Conservation (phyloP, 495 filamentous ascomycete genomes). For the Penicillium tannophilum region DNA sequence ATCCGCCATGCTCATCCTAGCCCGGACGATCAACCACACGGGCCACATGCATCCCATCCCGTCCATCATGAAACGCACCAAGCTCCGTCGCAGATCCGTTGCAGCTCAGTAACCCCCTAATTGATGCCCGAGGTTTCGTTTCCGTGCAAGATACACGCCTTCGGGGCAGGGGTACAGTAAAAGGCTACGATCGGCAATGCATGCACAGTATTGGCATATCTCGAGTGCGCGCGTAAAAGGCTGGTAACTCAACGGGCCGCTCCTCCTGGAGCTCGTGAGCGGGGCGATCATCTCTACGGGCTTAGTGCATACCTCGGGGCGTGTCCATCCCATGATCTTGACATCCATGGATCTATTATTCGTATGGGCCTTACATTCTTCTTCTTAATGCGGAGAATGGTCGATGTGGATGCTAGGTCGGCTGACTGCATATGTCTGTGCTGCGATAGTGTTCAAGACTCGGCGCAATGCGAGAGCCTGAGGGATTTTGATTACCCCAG, state of each 20-base stretch:
- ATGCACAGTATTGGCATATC: conserved; percentile 1
- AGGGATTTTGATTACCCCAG: not conserved
- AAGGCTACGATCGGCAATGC: conserved; percentile 12
- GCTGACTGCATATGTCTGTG: conserved; percentile 6
- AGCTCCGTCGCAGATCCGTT: conserved; percentile 27
- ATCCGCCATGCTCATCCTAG: conserved; percentile 2
- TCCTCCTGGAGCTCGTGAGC: conserved; percentile 9
- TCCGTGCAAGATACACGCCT: conserved; percentile 9
- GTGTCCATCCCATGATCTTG: conserved; percentile 4
- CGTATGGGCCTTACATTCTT: not conserved
- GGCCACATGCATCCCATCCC: conserved; percentile 28
- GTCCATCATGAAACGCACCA: conserved; percentile 29
- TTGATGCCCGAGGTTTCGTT: conserved; percentile 3
- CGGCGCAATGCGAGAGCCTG: not conserved
- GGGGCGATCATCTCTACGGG: not conserved
- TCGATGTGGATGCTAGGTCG: conserved; percentile 9
- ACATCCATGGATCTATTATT: not conserved
- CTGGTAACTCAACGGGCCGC: conserved; percentile 2
- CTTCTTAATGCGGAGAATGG: conserved; percentile 4
- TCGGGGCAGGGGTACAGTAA: not conserved
- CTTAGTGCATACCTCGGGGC: not conserved
- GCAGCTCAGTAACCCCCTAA: conserved; percentile 11
- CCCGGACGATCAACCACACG: conserved; percentile 23
- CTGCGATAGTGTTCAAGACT: not conserved
- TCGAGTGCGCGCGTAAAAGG: not conserved